Percentiles rank a stretch among this genome's conserved stretches.
These are phyloP conservation scores for Aspergillus sp. DNA, from an alignment of 2,329 filamentous ascomycete species.

Conservation along the genomic window DNA sequence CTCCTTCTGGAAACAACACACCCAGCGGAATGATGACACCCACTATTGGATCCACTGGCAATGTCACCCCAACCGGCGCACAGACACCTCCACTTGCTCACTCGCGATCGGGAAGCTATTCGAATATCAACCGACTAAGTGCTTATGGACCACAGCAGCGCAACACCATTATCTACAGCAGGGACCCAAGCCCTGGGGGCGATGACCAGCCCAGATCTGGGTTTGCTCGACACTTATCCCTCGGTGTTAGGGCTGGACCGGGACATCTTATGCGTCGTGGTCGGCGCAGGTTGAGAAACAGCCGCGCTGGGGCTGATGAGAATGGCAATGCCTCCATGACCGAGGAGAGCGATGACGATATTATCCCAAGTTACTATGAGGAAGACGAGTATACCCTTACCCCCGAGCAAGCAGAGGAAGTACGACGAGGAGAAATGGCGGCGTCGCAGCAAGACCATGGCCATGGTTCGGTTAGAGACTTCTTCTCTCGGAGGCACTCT, in stretches of 20 bases:
- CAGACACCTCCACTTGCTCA: slow-evolving; percentile 37
- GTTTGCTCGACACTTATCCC: slow-evolving; percentile 38
- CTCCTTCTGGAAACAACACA: slow-evolving; percentile 44
- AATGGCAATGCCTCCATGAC: slow-evolving; percentile 28
- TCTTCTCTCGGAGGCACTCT: slow-evolving; percentile 25
- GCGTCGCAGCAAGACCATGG: slow-evolving; percentile 19
- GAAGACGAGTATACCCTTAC: slow-evolving; percentile 43
- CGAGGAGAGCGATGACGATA: slow-evolving; percentile 40
- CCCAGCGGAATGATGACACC: slow-evolving; percentile 40
- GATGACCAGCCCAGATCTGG: slow-evolving; percentile 32
- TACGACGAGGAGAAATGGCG: slow-evolving; percentile 24
- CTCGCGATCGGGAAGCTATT: slow-evolving; percentile 31
- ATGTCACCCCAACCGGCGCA: slow-evolving; percentile 43
- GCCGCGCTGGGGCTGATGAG: slow-evolving; percentile 30
- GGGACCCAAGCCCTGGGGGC: slow-evolving; percentile 34
- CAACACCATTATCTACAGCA: slow-evolving; percentile 41
- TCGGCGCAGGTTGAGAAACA: slow-evolving; percentile 27
- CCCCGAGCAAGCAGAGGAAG: slow-evolving; percentile 34
- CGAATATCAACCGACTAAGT: slow-evolving; percentile 32
- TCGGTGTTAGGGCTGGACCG: slow-evolving; percentile 42
- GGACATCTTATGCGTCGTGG: slow-evolving; percentile 35
- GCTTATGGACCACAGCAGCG: slow-evolving; percentile 38
- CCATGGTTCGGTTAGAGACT: slow-evolving; percentile 17
- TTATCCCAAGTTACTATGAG: slow-evolving; percentile 35
- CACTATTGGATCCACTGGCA: slow-evolving; percentile 39